phyloP scores from a whole-genome alignment of 2,329 filamentous ascomycete genomes.

The Dactylellina leptospora region DNA sequence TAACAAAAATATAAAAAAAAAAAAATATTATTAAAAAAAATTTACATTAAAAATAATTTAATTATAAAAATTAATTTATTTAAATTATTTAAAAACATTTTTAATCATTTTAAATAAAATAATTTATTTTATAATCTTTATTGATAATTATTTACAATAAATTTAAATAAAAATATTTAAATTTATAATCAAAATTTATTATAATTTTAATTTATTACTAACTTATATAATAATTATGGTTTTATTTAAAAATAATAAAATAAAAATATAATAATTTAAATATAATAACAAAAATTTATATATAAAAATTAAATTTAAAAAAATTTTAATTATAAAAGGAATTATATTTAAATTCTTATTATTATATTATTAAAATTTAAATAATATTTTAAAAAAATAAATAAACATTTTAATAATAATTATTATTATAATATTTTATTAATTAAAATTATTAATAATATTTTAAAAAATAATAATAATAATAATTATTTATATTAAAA shows the following conservation, averaged over 20 bases:
- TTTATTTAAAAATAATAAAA: neutral
- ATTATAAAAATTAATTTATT: neutral
- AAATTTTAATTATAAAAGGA: conserved; percentile 3
- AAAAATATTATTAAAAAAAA: neutral
- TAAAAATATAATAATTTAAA: conserved; percentile 3
- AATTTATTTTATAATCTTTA: neutral
- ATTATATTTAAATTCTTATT: conserved; percentile 22
- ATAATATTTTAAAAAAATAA: conserved; percentile 35
- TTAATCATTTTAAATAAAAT: neutral
- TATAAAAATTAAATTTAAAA: neutral
- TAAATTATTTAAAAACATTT: neutral
- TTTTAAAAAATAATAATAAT: conserved; percentile 7
- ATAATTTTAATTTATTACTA: neutral
- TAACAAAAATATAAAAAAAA: neutral
- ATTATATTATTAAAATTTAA: conserved; percentile 26
- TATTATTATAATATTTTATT: conserved; percentile 1
- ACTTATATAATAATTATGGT: neutral
- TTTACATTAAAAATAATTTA: neutral
- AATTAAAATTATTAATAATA: neutral
- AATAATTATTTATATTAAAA: conserved; percentile 3
- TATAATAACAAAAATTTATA: conserved; percentile 5
- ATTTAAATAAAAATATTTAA: neutral
- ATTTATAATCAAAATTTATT: neutral
- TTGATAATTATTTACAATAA: neutral
- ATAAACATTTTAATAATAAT: conserved; percentile 14